Conservation (phyloP, 768 basidiomycete species). For the Neoboletus brunneissimus region DNA sequence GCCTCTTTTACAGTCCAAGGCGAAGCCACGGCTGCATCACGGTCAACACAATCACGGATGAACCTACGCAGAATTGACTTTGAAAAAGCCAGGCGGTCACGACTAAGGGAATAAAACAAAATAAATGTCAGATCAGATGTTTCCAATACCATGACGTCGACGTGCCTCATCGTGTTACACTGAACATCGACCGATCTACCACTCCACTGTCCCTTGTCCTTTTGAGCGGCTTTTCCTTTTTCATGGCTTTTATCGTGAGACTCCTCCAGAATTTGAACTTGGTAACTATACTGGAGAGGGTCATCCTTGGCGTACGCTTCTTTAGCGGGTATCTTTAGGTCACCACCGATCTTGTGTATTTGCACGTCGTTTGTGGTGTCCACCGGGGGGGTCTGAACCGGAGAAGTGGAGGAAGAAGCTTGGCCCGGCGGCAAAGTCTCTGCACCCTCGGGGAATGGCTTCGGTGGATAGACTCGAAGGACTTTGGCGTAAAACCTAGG, state of each 20-base stretch:
- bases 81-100: slow-evolving; percentile 93
- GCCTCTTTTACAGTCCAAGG: slow-evolving; percentile 93
- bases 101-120: slow-evolving; percentile 50
- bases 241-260: slow-evolving; percentile 66
- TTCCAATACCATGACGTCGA: slow-evolving; percentile 8
- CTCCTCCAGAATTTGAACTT: slow-evolving; percentile 80
- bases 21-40: slow-evolving; percentile 87
- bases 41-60: slow-evolving; percentile 92
- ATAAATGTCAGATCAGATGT: background rate
- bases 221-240: slow-evolving; percentile 53
- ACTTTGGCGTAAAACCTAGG: slow-evolving; percentile 79
- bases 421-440: slow-evolving; percentile 33
- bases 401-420: slow-evolving; percentile 43
- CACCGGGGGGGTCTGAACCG: slow-evolving; percentile 41
- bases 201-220: slow-evolving; percentile 62
- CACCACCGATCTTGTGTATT: slow-evolving; percentile 69
- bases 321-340: slow-evolving; percentile 73
- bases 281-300: slow-evolving; percentile 82
- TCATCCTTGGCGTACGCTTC: slow-evolving; percentile 72
- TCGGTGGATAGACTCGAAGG: slow-evolving; percentile 72
- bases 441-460: slow-evolving; percentile 41
- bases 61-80: slow-evolving; percentile 96
- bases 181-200: slow-evolving; percentile 84
- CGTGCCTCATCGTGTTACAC: slow-evolving; percentile 76
- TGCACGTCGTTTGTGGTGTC: slow-evolving; percentile 49